A percentile compares a stretch with the other conserved stretches of the same genome.
Evolutionary conservation across 371 early-diverging fungal genomes (phyloP).

Genomic region (Rhizopus delemar): DNA sequence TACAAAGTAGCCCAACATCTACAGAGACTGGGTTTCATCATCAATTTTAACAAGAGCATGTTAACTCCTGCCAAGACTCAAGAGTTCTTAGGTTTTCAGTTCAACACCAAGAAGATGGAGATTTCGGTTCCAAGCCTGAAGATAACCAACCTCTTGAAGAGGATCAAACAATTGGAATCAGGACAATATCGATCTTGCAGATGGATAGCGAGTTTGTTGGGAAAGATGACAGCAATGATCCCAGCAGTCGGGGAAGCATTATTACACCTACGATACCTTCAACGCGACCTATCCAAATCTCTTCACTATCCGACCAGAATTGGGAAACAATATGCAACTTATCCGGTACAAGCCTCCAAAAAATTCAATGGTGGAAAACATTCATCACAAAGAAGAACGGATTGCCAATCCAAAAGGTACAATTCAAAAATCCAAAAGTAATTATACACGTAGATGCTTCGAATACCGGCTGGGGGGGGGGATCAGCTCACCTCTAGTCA

Average conservation of each 20-base stretch:
- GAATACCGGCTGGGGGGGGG: conserved; percentile 4
- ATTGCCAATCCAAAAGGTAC: not conserved
- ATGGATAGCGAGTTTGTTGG: conserved; percentile 7
- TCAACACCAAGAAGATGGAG: conserved; percentile 13
- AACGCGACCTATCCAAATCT: not conserved
- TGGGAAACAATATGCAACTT: conserved; percentile 6
- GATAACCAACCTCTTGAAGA: conserved; percentile 5
- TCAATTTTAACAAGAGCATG: conserved; percentile 7
- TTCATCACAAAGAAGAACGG: not conserved
- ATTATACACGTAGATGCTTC: conserved; percentile 3
- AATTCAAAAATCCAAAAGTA: not conserved
- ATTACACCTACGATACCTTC: conserved; percentile 1
- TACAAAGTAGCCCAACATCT: conserved; percentile 3
- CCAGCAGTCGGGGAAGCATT: conserved; percentile 22
- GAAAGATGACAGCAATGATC: conserved; percentile 7
- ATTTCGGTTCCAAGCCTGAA: conserved; percentile 6
- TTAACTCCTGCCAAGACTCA: not conserved
- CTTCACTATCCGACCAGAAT: not conserved
- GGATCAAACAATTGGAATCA: conserved; percentile 2
- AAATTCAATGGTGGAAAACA: not conserved
- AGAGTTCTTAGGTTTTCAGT: conserved; percentile 1
- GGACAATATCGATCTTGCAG: not conserved
- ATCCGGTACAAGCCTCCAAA: not conserved
- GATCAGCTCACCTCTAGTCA: not conserved
- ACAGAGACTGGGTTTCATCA: conserved; percentile 4